Base-by-base conservation (phyloP, 2,329 filamentous ascomycete genomes). In the Aspergillus sojae region DNA sequence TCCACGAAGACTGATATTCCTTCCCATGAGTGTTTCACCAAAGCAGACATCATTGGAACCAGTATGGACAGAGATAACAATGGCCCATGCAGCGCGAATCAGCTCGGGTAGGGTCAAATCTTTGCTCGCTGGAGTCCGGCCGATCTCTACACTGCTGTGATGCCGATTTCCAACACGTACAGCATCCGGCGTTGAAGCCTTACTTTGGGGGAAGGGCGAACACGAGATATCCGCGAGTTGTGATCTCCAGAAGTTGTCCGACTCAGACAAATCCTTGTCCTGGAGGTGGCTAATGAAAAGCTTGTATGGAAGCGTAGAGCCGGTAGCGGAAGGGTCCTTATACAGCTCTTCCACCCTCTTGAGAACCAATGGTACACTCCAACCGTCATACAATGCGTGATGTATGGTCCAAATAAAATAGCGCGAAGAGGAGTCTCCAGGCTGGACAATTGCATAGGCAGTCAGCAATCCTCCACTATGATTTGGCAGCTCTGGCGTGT, bases 381-480 rank as follows among this genome's bases (percentile, higher is more conserved):
- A 82, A 11, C 83, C 84, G 71, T 86, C 84, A 64, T 85, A 85
- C 1, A 85, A 73, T 5, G 82, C 82, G 59, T 85, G 83, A 62
- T 85, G 83, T 57, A 83, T 78, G 0, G 81, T 82, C 75, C 82
- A 82, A 4, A 84, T 76, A 21, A 86, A 81, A 65, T 82, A 78
- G 2, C 67, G 66, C 41, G 61, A 60, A 14, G 70, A 67, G 1
- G 70, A 71, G 10, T 57, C 52, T 21, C 55, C 63, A 3, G 74
- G 65, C 28, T 73, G 64, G 4, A 80, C 72, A 30, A 81, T 74
- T 0, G 74, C 74, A 63, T 78, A 80, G 16, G 73, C 70, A 19
- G 74, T 73, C 11, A 81, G 62, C 2, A 63, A 57, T 5, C 70
- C 75, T 30, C 79, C 79, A 41, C 80, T 76, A 28, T 75, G 70